Evolutionary conservation across 2,329 filamentous ascomycete genomes (phyloP), one percentile per base, ranked within the genome.

Genomic region (Aureobasidium sp.): DNA sequence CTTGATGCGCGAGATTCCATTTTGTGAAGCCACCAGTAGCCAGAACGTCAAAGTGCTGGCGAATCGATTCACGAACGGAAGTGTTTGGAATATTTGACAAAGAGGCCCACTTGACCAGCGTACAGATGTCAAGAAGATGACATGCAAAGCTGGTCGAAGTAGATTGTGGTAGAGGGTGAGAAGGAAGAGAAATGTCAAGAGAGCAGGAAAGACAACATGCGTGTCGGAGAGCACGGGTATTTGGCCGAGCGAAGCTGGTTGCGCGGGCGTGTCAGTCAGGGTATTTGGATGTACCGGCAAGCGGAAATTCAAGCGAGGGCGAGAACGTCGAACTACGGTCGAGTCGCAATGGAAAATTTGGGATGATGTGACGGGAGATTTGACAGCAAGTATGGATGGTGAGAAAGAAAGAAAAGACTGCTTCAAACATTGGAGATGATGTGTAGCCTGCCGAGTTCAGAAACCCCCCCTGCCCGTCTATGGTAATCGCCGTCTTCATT

Each of bases 201-300:
- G 17, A n/a, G 12, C 12, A 22, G 12, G 45, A 38, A 24, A 51
- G 48, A 51, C 48, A 51, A 41, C 47, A 51, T 51, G 47, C 47
- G 47, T 51, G 35, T 51, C 48, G 48, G 48, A 48, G 44, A 51
- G 48, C 48, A 51, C 48, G 37, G 48, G 37, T 51, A 51, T 22
- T 40, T 37, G 47, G 21, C 32, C 32, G 45, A 49, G 27, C 45
- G 32, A 49, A 38, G 19, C 32, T 49, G 45, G 24, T 50, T 38
- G 34, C 47, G 47, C 35, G 48, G 37, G 37, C 48, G 35, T 50
- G 34, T 48, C 44, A 48, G 44, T 49, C 38, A 38, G 42, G 42
- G 42, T 47, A 47, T 47, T 37, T 50, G 35, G 29, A 29, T 29
- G 48, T 51, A 51, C 48, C 24, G 37, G 27, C 24, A 41, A 40